Evolutionary conservation across 345 rosid genomes (phyloP), one percentile per base, ranked within the genome.

Genomic region (Populus deltoides): DNA sequence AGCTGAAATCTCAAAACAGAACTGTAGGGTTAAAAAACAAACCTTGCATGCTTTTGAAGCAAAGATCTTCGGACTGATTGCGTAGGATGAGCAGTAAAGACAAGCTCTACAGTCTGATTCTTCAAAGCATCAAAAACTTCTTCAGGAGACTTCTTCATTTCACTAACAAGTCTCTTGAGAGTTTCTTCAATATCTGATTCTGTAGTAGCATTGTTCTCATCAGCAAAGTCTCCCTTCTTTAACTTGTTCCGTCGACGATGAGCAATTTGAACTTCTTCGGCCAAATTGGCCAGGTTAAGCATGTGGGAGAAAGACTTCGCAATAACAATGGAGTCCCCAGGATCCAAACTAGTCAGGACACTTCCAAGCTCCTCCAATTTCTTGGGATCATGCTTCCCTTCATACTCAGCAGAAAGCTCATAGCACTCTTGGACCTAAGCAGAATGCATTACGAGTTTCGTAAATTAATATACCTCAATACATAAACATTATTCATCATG

Each of bases 1-100:
- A 68, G 31, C n/a, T 31, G 75, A 33, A 53, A 73, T 22, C 17
- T 67, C 38, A 45, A 76, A 68, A 71, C 1, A 66, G 24, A 24
- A 49, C 70, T 24, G 39, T 6, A 62, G 31, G 27, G 35, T 38
- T 47, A 22, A 4, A 79, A 5, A 75, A 76, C 83, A 43, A 78
- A 96, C 99, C 99, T 93, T 66, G 88, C 98, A 78, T 93, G 98
- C 85, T 96, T 96, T 88, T 96, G 97, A 82, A 96, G 98, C 87
- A 79, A 89, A 39, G 99, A 96, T 89, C 99, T 86, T 65, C 97
- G 97, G 33, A 96, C 89, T 22, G 98, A 92, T 79, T 96, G 99
- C 24, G 99, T 96, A 81, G 99, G 99, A 80, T 96, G 99, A 80
- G 99, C 99, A 80, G 99, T 96, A 29, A 96, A 86, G 78, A 96